A percentile compares a stretch with the other conserved stretches of the same genome.
Evolutionary conservation across 2,329 filamentous ascomycete genomes (phyloP).

Genomic region (Penicillium sp.): DNA sequence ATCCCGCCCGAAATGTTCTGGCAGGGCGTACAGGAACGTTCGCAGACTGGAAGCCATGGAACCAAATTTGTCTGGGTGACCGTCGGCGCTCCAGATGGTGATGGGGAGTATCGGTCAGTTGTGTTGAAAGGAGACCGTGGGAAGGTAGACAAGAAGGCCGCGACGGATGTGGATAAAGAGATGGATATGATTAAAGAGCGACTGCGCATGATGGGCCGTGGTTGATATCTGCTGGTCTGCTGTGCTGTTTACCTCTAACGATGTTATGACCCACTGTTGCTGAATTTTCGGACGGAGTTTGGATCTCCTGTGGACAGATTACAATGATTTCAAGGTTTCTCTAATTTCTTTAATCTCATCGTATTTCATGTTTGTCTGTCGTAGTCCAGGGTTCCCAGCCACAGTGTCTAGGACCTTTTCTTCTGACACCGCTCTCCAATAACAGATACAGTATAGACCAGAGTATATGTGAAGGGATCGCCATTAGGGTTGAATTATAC

Average conservation of each 20-base stretch:
- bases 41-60: constrained; percentile 41
- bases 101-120: constrained; percentile 41
- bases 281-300: neutral
- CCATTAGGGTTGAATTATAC: neutral
- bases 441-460: neutral
- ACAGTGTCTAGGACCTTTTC: neutral
- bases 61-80: constrained; percentile 51
- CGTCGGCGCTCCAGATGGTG: constrained; percentile 45
- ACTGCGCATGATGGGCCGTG: constrained; percentile 24
- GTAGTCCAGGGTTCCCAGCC: neutral
- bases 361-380: neutral
- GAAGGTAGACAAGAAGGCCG: constrained; percentile 15
- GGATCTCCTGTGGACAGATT: neutral
- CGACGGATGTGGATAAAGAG: constrained; percentile 23
- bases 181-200: constrained; percentile 30
- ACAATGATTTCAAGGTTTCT: neutral
- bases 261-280: constrained; percentile 22
- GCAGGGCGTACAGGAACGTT: constrained; percentile 41
- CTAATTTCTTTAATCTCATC: neutral
- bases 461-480: neutral
- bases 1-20: constrained; percentile 34
- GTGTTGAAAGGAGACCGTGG: constrained; percentile 26
- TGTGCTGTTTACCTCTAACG: constrained; percentile 17
- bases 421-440: neutral
- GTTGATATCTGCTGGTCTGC: constrained; percentile 7